Base-by-base conservation (phyloP, 2,329 filamentous ascomycete species). In the Microdochium trichocladiopsis region DNA sequence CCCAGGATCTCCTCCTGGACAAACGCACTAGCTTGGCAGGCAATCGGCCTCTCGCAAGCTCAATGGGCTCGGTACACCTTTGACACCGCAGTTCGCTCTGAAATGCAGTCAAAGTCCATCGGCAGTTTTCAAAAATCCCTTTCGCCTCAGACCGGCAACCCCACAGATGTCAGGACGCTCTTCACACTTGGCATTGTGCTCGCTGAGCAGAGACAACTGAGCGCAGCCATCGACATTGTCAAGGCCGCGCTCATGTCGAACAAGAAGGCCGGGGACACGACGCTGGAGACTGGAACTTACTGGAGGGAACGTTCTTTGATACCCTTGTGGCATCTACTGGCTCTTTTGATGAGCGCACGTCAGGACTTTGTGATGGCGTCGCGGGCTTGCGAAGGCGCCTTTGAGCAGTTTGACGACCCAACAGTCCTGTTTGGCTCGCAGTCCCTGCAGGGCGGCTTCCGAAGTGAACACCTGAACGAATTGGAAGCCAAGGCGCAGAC, bases 261-360 rank as follows among this genome's bases (percentile, higher is more conserved):
- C 47, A 80, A 78, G 55, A 70, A 73, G 4, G 62, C 72, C 25
- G 70, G 69, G 18, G 70, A 73, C 41, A 73, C 75, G 47, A 69
- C 70, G 45, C 61, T 74, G 3, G 66, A 70, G 41, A 69, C 74
- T 49, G 76, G 77, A 0, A 72, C 73, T 2, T 80, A 77, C 57
- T 83, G 78, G 78, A 77, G 82, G 52, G 84, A 90, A 64, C 75
- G 82, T 48, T 77, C 80, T 6, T 69, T 86, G 31, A 84, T 97
- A 23, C 86, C 92, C 2, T 70, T 96, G 23, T 96, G 94, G 92
- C 94, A 99, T 72, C 77, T 99, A 16, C 77, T 99, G 48, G 86
- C 90, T 0, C 76, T 99, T 23, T 76, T 97, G 22, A 72, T 97
- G 25, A 96, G 90, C 58, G 90, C 91, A 1, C 84, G 88, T 57